Conservation (phyloP, 2,329 filamentous ascomycete species). For the Bipolaris cookei region DNA sequence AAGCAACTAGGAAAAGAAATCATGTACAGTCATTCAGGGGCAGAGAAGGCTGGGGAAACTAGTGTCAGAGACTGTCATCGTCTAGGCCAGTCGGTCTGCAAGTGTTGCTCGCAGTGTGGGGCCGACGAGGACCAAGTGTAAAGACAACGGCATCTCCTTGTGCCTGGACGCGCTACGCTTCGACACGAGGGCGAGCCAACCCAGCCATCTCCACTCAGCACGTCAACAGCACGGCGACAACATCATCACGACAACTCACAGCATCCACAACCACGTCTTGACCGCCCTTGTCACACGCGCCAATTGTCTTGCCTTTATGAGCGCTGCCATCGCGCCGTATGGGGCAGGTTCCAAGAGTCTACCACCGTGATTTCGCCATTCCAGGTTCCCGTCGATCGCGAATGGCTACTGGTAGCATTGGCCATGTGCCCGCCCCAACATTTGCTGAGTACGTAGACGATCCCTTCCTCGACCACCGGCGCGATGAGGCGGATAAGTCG, state of each 20-base stretch:
- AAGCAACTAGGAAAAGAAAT: neutral
- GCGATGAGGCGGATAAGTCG: slow-evolving; percentile 19
- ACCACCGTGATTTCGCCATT: slow-evolving; percentile 51
- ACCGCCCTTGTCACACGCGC: neutral
- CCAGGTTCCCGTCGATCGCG: slow-evolving; percentile 49
- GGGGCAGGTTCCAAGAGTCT: slow-evolving; percentile 47
- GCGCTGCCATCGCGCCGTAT: slow-evolving; percentile 39
- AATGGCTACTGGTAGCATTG: slow-evolving; percentile 56
- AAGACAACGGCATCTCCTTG: neutral
- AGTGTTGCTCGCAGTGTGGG: neutral
- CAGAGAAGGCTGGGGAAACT: neutral
- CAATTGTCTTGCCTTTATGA: slow-evolving; percentile 29
- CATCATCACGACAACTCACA: slow-evolving; percentile 6
- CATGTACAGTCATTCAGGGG: neutral
- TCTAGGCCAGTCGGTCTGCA: neutral
- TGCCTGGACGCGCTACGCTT: slow-evolving; percentile 1
- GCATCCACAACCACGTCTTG: neutral
- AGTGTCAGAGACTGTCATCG: neutral
- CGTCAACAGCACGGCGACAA: slow-evolving; percentile 5
- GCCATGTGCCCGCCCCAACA: slow-evolving; percentile 54
- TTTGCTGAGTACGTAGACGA: slow-evolving; percentile 60
- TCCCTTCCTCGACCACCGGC: slow-evolving; percentile 27
- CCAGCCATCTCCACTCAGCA: slow-evolving; percentile 10
- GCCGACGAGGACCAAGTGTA: neutral
- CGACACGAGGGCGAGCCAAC: slow-evolving; percentile 1